phyloP scores from a whole-genome alignment of 176 grass and related monocot species.

The Themeda triandra region DNA sequence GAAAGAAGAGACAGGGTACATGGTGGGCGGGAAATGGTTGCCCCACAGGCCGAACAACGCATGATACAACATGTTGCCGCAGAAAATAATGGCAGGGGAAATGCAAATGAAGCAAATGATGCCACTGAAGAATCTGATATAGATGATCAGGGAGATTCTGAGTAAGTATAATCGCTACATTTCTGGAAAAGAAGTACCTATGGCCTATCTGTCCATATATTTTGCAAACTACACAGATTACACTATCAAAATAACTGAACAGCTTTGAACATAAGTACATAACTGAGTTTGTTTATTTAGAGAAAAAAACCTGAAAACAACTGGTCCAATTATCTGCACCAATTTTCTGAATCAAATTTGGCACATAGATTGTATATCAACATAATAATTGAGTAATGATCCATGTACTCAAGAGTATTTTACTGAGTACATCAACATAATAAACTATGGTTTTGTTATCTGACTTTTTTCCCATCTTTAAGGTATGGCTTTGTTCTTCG shows the following conservation, averaged over 20 bases:
- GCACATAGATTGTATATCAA: background rate
- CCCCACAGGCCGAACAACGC: conserved; percentile 49
- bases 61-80: conserved; percentile 53
- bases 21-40: conserved; percentile 48
- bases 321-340: background rate
- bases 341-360: background rate
- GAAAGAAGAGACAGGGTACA: conserved; percentile 67
- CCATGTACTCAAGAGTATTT: background rate
- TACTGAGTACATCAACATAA: conserved; percentile 9
- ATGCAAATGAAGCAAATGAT: conserved; percentile 56
- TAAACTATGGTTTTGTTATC: background rate
- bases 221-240: background rate
- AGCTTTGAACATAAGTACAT: background rate
- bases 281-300: background rate
- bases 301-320: background rate
- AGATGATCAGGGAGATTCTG: conserved; percentile 83
- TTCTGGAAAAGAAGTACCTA: background rate
- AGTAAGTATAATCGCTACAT: conserved; percentile 53
- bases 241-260: background rate
- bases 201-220: background rate
- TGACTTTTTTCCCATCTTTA: conserved; percentile 12
- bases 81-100: conserved; percentile 48
- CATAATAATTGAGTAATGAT: background rate
- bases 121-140: conserved; percentile 71
- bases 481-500: conserved; percentile 96